Evolutionary conservation across 345 rosid species (phyloP), one percentile per base, ranked within the genome.

Genomic region (Rubroshorea leprosula): DNA sequence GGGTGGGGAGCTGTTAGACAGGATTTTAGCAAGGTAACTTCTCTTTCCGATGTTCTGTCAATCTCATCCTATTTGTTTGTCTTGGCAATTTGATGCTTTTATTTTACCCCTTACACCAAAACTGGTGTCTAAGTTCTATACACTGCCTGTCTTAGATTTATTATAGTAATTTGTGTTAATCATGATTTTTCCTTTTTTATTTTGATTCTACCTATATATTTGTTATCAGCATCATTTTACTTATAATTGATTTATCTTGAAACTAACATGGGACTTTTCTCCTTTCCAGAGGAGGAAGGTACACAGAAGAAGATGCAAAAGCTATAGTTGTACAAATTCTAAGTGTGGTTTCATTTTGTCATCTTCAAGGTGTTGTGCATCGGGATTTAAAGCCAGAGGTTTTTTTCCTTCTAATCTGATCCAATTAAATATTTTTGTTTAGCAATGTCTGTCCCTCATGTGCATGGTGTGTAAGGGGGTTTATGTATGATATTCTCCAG

Each of bases 361-460:
- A 87, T 78, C 87, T 87, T 61, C 92, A 87, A 74, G 96, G 96
- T 14, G 89, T 87, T 50, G 92, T 82, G 35, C 96, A 87, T 60
- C 82, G 96, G 25, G 96, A 84, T 73, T 71, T 87, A 39, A 87
- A 87, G 68, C 96, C 96, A 25, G 96, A 87, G 85, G 96, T 87
- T 46, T 53, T 27, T 58, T 63, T 27, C 44, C 46, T 23, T 43
- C 58, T 26, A 38, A 57, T 58, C 26, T 22, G 35, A 55, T 44
- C 16, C 21, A 51, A 7, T 47, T 35, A 13, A 35, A 2, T 35
- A n/a, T 35, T 1, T 35, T 35, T 35, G 41, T 13, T 35, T 35
- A 35, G 5, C 41, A 35, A 35, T 13, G 7, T 35, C 41, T 35
- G 1, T 6, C 12, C 12, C 41, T 35, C 41, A 10, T 35, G 41